Conservation (phyloP, 306 rosid genomes). For the Delonix regia region DNA sequence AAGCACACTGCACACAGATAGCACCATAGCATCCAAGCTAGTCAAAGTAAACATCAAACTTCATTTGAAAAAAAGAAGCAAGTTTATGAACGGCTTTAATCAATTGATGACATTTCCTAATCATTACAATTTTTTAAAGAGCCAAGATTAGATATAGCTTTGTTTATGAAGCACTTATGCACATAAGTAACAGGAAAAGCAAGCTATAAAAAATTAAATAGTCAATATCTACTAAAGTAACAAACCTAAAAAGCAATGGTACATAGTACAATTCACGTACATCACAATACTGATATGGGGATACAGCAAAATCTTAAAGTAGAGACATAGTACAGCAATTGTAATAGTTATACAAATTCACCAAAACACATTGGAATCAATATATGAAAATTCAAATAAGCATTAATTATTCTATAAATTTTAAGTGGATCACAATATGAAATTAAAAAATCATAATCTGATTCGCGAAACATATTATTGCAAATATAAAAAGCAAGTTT, state of each 20-base stretch:
- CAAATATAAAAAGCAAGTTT: background rate
- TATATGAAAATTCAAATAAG: background rate
- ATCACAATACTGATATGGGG: background rate
- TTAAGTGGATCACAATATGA: background rate
- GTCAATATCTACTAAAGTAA: background rate
- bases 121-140: background rate
- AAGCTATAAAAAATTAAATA: background rate
- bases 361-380: background rate
- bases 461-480: background rate
- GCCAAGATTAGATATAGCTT: slow-evolving; percentile 13
- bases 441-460: background rate
- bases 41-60: background rate
- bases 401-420: background rate
- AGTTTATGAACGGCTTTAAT: background rate
- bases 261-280: background rate
- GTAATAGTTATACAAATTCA: background rate
- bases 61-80: background rate
- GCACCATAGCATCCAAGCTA: slow-evolving; percentile 6
- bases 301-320: background rate
- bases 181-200: background rate
- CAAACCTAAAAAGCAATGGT: background rate
- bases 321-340: background rate
- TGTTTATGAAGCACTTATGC: background rate
- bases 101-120: no score
- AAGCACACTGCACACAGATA: background rate